Base-by-base conservation (phyloP, 2,329 filamentous ascomycete genomes). In the Claviceps capensis region DNA sequence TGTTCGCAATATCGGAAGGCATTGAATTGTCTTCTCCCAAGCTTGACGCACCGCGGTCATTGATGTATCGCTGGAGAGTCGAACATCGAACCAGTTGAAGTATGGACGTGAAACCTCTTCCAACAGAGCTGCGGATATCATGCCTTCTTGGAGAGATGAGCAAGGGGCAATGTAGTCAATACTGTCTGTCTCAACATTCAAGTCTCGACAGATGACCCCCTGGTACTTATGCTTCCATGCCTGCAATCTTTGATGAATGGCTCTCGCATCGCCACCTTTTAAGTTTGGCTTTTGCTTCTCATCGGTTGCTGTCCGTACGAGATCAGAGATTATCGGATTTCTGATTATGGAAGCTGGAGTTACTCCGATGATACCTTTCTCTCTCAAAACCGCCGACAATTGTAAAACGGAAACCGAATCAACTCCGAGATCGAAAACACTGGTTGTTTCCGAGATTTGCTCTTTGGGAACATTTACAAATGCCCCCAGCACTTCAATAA, bases 331-430 rank as follows among this genome's bases (percentile, higher is more conserved):
- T 2, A 73, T 61, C 0, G 76, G 73, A 60, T 82, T 77, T 53
- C 76, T 81, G 65, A 95, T 78, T 4, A 96, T 72, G 1, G 79
- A 58, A 0, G 85, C 81, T 1, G 87, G 77, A 7, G 78, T 81
- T 0, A 80, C 82, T 14, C 73, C 69, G 1, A 61, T 37, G 50
- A 89, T 78, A 0, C 87, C 86, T 2, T 70, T 70, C 2, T 75
- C 71, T 57, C 81, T 86, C 14, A 96, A 69, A 13, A 74, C 65
- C 5, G 76, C 73, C 0, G 85, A 76, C 34, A 96, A 75, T 7
- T 81, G 76, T 46, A 94, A 82, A 0, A 84, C 86, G 0, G 87
- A 88, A 16, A 96, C 88, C 0, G 90, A 96, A 60, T 95, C 91
- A 23, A 96, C 74, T 0, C 90, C 91, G 1, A 95, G 71, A 56